Evolutionary conservation across 2,329 filamentous ascomycete genomes (phyloP).

Genomic region (Monilinia fructicola): DNA sequence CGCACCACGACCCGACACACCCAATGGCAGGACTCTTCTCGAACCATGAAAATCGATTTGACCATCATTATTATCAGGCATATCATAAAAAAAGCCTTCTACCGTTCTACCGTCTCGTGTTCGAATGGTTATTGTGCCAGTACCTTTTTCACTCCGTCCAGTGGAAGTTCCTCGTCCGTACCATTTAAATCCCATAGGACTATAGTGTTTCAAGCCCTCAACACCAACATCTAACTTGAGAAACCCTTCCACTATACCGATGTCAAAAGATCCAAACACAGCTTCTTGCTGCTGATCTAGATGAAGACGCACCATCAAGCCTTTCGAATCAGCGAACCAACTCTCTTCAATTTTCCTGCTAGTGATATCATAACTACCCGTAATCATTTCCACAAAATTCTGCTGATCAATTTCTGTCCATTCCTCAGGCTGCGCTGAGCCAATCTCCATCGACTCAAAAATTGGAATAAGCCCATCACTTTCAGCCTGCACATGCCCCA

Average conservation of each 20-base stretch:
- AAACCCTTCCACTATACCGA: conserved; percentile 9
- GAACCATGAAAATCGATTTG: conserved; percentile 6
- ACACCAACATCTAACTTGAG: neutral
- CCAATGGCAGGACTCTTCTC: neutral
- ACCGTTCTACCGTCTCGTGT: neutral
- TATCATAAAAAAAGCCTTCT: neutral
- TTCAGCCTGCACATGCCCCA: neutral
- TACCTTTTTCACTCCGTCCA: neutral
- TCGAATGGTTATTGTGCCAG: neutral
- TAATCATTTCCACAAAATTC: conserved; percentile 1
- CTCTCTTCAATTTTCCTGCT: conserved; percentile 15
- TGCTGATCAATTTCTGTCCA: conserved; percentile 6
- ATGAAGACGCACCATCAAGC: conserved; percentile 7
- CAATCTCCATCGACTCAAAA: neutral
- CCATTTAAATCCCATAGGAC: neutral
- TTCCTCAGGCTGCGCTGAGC: neutral
- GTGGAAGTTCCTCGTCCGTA: conserved; percentile 4
- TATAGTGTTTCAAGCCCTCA: neutral
- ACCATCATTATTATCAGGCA: conserved; percentile 15
- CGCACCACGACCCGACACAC: neutral
- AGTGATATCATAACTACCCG: conserved; percentile 8
- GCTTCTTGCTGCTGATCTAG: conserved; percentile 9
- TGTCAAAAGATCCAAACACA: conserved; percentile 1
- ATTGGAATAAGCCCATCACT: neutral
- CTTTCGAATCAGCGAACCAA: neutral